These are phyloP conservation scores for Hypericum perforatum DNA, from an alignment of 345 rosid species.

Conservation along the genomic window DNA sequence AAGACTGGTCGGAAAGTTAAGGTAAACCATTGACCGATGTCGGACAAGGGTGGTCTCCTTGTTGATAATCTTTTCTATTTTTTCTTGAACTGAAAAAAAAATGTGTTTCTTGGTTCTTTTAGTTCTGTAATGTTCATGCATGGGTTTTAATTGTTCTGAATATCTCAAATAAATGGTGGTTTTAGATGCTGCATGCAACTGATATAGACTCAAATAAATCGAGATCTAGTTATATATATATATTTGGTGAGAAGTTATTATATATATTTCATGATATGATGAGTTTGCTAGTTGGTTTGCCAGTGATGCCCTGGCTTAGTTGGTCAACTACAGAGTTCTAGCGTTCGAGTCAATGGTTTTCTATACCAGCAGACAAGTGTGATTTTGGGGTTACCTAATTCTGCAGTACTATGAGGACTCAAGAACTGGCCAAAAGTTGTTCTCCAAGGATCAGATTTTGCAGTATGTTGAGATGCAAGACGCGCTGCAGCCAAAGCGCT, in stretches of 20 bases:
- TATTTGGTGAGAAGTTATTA: no score
- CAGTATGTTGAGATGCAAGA: constrained; percentile 14
- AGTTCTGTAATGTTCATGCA: no score
- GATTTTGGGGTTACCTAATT: constrained; percentile 6
- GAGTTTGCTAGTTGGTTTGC: no score
- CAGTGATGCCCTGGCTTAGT: no score
- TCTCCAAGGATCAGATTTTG: constrained; percentile 40
- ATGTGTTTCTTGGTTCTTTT: neutral
- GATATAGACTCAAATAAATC: no score
- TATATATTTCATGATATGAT: no score
- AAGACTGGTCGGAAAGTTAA: constrained; percentile 39
- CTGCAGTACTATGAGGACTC: constrained; percentile 36
- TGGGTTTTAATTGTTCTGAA: no score
- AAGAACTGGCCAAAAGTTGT: constrained; percentile 34
- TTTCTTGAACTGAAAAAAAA: neutral
- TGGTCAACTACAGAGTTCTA: no score
- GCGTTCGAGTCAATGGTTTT: neutral
- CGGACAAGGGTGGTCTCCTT: neutral
- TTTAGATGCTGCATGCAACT: no score
- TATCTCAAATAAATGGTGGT: no score
- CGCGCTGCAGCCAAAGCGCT: constrained; percentile 9
- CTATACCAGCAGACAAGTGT: neutral
- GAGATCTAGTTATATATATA: no score
- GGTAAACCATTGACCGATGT: constrained; percentile 16
- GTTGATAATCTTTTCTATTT: neutral